Evolutionary conservation across 345 rosid species (phyloP), one percentile per base, ranked within the genome.

Genomic region (Populus alba): DNA sequence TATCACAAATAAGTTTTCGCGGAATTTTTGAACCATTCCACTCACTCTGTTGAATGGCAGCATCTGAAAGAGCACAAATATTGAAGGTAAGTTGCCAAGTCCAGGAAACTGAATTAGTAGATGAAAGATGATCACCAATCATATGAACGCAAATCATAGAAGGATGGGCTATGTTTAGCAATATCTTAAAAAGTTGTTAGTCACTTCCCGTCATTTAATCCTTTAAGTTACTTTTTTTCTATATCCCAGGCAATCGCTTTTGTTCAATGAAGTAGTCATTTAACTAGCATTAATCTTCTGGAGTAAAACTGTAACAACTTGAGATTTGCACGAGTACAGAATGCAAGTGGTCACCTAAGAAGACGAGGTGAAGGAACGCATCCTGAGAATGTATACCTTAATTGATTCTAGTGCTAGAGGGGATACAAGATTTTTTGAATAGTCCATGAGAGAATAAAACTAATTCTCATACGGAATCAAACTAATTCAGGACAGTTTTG

Each of bases 31-130:
- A 29, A 29, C 3, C 31, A 29, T 29, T 29, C 31, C 31, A 29
- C 31, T 29, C 31, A 29, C 31, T 29, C 31, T 29, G 31, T 29
- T 29, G 31, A 29, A 89, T 80, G 31, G 85, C 81, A 81, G 91
- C 93, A 83, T 89, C 97, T 92, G 83, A 25, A 45, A 73, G 66
- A 73, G 65, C 17, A 16, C 43, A 59, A n/a, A 82, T 7, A 51
- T 31, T 5, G 53, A 25, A 66, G 31, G 31, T 29, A 29, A 29
- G 3, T 29, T 29, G 31, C 31, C 31, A 29, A 29, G 2, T 29
- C 31, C 2, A 29, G 31, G 31, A 29, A 29, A 29, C 2, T 29
- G 31, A 29, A 2, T 29, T 29, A 29, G 31, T 29, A 29, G 31
- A 29, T 29, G 31, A 29, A 29, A 29, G 31, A 29, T 29, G 31